Conservation (phyloP, 305 asterid species). For the Solanum hybrid region DNA sequence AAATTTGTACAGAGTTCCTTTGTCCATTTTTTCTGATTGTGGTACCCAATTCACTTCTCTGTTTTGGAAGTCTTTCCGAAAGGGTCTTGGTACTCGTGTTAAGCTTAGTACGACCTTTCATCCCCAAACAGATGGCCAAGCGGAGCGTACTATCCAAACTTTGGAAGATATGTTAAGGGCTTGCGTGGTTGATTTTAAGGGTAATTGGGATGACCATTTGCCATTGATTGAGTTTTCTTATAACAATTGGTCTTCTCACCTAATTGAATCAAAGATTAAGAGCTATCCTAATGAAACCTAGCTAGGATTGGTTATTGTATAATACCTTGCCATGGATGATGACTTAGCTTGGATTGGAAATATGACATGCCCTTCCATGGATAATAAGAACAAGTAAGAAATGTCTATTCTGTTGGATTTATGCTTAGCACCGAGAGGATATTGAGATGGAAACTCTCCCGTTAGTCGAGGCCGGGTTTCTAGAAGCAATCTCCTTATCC, state of each 20-base stretch:
- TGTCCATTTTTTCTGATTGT: not conserved
- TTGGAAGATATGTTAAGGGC: not conserved
- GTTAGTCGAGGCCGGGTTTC: not conserved
- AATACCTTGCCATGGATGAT: not conserved
- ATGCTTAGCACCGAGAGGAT: not conserved
- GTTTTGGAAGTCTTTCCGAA: not conserved
- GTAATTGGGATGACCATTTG: not conserved
- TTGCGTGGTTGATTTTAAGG: not conserved
- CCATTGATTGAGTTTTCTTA: not conserved
- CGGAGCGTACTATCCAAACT: not conserved
- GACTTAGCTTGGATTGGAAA: not conserved
- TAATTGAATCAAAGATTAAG: not conserved
- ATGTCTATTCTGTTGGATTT: not conserved
- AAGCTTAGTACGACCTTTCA: not conserved
- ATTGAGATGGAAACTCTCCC: not conserved
- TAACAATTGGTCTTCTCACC: not conserved
- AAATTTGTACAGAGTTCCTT: not conserved
- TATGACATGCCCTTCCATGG: not conserved
- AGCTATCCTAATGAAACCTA: not conserved
- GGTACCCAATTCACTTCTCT: not conserved
- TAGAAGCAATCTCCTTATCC: not conserved
- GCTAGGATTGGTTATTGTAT: not conserved
- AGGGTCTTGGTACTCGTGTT: not conserved
- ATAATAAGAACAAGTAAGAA: not conserved
- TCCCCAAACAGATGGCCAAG: not conserved